Percentiles rank a stretch among this genome's conserved stretches.
Evolutionary conservation across 2,329 filamentous ascomycete genomes (phyloP).

Genomic region (Colletotrichum noveboracense): DNA sequence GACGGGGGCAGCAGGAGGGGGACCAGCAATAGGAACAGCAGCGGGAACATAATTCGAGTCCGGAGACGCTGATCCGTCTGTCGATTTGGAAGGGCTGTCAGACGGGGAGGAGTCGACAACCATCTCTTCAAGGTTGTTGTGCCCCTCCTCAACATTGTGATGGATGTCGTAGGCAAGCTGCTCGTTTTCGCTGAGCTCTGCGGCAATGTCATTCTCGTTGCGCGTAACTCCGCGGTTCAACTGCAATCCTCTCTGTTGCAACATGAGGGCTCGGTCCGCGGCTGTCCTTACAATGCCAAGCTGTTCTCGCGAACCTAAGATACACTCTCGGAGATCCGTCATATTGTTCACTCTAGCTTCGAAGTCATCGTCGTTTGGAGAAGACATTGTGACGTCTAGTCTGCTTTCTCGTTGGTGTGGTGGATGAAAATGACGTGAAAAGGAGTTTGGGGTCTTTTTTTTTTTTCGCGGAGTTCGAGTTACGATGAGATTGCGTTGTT

Average conservation of each 20-base stretch:
- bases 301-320: not conserved
- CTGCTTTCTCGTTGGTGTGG: not conserved
- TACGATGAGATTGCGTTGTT: rapidly evolving
- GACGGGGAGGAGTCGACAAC: not conserved
- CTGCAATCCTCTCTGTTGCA: not conserved
- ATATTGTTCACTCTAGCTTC: not conserved
- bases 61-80: not conserved
- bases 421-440: not conserved
- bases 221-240: not conserved
- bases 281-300: not conserved
- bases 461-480: rapidly evolving
- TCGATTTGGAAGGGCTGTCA: not conserved
- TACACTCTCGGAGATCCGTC: not conserved
- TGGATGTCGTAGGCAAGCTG: not conserved
- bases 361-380: not conserved
- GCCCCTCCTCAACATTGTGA: not conserved
- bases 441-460: rapidly evolving
- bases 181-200: not conserved
- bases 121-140: not conserved
- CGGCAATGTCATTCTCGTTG: not conserved
- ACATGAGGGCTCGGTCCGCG: not conserved
- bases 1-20: not conserved
- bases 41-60: not conserved
- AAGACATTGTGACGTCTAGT: not conserved
- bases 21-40: not conserved